Evolutionary conservation across 371 early-diverging fungal species (phyloP).

Genomic region (Parasitella parasitica): DNA sequence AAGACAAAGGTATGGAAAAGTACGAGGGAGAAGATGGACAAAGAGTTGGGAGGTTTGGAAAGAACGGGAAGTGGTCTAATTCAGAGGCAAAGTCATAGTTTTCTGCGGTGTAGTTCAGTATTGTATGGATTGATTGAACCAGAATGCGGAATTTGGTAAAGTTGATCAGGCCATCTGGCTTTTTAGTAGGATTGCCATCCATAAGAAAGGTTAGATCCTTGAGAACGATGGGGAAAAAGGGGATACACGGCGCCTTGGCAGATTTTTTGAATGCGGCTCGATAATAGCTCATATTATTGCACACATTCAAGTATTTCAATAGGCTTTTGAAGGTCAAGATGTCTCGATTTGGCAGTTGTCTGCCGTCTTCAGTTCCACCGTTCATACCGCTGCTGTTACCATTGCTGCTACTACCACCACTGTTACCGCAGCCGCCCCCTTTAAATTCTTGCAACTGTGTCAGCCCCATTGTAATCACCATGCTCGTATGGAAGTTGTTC

Average conservation of each 20-base stretch:
- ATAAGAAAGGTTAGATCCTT: slow-evolving; percentile 48
- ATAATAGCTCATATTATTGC: slow-evolving; percentile 45
- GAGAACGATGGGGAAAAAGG: slow-evolving; percentile 44
- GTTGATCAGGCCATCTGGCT: slow-evolving; percentile 22
- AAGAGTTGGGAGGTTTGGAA: neutral
- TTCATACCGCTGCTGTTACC: neutral
- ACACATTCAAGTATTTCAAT: slow-evolving; percentile 32
- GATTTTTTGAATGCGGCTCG: slow-evolving; percentile 33
- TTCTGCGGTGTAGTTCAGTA: slow-evolving; percentile 22
- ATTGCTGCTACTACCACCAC: neutral
- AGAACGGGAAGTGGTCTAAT: slow-evolving; percentile 26
- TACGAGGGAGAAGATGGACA: neutral
- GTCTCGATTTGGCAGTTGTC: slow-evolving; percentile 36
- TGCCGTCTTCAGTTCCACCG: slow-evolving; percentile 17
- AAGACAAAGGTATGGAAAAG: neutral
- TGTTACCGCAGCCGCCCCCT: neutral
- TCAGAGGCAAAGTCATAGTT: slow-evolving; percentile 38
- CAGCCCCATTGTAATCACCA: slow-evolving; percentile 44
- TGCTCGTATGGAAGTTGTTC: slow-evolving; percentile 49
- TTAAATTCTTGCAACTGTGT: slow-evolving; percentile 9
- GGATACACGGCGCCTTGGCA: slow-evolving; percentile 39
- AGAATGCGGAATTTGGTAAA: slow-evolving; percentile 41
- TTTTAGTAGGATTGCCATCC: slow-evolving; percentile 34
- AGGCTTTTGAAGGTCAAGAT: slow-evolving; percentile 21
- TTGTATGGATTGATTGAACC: slow-evolving; percentile 21